phyloP scores from a whole-genome alignment of 768 basidiomycete genomes.

The Lentinula edodes region DNA sequence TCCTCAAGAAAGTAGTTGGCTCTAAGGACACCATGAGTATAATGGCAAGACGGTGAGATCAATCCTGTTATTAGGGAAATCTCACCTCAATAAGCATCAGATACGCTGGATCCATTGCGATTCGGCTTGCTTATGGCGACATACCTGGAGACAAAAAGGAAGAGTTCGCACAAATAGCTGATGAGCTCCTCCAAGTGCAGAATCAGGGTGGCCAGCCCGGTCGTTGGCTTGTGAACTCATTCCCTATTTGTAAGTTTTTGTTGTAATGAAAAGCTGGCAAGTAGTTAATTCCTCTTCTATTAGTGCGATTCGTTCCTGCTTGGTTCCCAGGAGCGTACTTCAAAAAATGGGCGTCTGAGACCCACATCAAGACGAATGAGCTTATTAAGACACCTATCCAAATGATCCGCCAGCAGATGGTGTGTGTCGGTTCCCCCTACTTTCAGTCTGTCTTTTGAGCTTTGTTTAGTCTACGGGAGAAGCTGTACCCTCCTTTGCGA shows the following conservation, averaged over 20 bases:
- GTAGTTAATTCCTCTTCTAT: neutral
- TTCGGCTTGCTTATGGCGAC: conserved; percentile 7
- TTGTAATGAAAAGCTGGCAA: neutral
- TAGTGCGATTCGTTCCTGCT: conserved; percentile 23
- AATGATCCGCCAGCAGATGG: conserved; percentile 29
- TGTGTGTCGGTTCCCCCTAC: conserved; percentile 15
- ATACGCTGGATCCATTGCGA: conserved; percentile 10
- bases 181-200: conserved; percentile 3
- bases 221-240: conserved; percentile 10
- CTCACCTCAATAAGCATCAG: neutral
- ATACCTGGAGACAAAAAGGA: conserved; percentile 5
- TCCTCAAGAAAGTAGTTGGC: neutral
- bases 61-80: neutral
- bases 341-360: conserved; percentile 22
- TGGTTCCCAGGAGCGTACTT: conserved; percentile 37
- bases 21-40: conserved; percentile 1
- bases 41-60: neutral
- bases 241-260: conserved; percentile 16
- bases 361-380: conserved; percentile 21
- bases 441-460: neutral
- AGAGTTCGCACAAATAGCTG: conserved; percentile 5
- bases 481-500: conserved; percentile 8
- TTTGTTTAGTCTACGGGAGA: conserved; percentile 10
- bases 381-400: conserved; percentile 23
- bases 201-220: neutral